Conservation (phyloP, 805 yeast species). For the Saccharomycopsis selenospora region DNA sequence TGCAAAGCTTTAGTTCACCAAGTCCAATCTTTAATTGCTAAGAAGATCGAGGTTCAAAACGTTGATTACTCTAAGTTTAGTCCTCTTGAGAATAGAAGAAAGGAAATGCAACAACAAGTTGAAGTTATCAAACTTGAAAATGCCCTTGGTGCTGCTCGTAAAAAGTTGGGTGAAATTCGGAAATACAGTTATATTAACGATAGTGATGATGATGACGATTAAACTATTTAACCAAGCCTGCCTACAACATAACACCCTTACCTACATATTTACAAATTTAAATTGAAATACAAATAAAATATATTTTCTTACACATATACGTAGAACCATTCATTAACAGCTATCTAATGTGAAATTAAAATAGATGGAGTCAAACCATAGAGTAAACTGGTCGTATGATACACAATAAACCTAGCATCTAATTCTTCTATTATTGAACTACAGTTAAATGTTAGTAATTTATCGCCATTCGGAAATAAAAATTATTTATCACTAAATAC, state of each 20-base stretch:
- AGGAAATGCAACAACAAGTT: conserved; percentile 90
- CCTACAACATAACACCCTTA: too few species aligned
- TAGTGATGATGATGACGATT: conserved; percentile 47
- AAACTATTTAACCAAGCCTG: too few species aligned
- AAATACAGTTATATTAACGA: conserved; percentile 69
- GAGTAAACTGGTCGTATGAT: too few species aligned
- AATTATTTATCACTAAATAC: neutral
- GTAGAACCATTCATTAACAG: too few species aligned
- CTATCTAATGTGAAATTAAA: too few species aligned
- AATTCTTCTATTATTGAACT: neutral
- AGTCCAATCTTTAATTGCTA: conserved; percentile 53
- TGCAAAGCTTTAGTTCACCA: conserved; percentile 64
- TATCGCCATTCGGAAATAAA: neutral
- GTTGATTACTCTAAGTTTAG: conserved; percentile 63
- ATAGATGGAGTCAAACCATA: too few species aligned
- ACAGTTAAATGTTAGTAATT: conserved; percentile 1
- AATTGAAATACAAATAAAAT: too few species aligned
- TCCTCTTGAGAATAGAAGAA: conserved; percentile 74
- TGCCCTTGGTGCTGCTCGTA: conserved; percentile 62
- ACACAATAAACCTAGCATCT: too few species aligned
- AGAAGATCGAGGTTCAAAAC: conserved; percentile 32
- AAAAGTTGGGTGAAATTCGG: conserved; percentile 77
- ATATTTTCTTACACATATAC: too few species aligned
- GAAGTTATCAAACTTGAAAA: conserved; percentile 80
- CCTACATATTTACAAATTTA: too few species aligned